These are phyloP conservation scores for Lepidium campestre DNA, from an alignment of 441 rosid species.

Conservation along the genomic window DNA sequence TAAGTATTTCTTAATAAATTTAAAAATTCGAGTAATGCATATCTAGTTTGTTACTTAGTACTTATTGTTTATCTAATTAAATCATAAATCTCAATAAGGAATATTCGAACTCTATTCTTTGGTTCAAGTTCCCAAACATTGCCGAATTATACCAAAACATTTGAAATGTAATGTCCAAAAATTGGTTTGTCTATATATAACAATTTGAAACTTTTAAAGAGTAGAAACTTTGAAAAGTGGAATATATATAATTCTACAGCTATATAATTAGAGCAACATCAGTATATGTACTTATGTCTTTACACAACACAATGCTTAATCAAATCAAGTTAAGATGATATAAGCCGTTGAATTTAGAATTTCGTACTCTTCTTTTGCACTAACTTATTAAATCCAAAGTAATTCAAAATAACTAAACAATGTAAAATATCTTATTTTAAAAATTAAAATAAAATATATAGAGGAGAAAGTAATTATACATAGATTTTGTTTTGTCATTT, in stretches of 20 bases:
- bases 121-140: neutral
- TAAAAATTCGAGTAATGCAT: no score
- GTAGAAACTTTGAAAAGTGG: conserved; percentile 1
- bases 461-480: neutral
- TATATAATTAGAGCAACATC: neutral
- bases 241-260: neutral
- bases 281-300: neutral
- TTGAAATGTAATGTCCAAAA: neutral
- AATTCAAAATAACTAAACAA: no score
- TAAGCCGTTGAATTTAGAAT: conserved; percentile 14
- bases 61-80: no score
- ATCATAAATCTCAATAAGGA: neutral
- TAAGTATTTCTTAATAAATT: no score
- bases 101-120: neutral
- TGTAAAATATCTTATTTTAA: neutral
- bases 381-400: conserved; percentile 9
- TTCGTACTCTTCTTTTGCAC: neutral
- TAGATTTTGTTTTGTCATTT: no score
- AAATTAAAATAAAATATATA: neutral
- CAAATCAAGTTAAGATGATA: conserved; percentile 9
- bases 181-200: neutral
- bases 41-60: no score
- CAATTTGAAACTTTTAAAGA: neutral
- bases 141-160: neutral
- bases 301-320: conserved; percentile 4